Evolutionary conservation across 768 basidiomycete species (phyloP).

Genomic region (Punctularia strigosozonata): DNA sequence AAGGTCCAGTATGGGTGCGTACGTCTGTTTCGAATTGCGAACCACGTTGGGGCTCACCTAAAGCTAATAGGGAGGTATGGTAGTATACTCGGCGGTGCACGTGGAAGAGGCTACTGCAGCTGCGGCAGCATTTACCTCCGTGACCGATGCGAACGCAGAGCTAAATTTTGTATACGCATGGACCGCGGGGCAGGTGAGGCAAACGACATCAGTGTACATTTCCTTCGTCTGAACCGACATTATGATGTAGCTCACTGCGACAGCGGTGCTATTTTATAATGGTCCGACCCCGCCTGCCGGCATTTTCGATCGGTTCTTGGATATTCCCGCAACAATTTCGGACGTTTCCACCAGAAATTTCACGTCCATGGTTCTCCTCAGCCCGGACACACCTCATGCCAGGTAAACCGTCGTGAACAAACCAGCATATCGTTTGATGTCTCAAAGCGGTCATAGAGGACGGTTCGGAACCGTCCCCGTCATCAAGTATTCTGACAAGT

Average conservation of each 20-base stretch:
- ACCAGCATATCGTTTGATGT: too few relatives aligned
- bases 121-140: too few relatives aligned
- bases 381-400: conserved; percentile 23
- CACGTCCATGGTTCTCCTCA: conserved; percentile 24
- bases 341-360: conserved; percentile 8
- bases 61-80: conserved; percentile 3
- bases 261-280: conserved; percentile 13
- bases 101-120: too few relatives aligned
- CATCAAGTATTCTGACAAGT: conserved; percentile 18
- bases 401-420: too few relatives aligned
- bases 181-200: too few relatives aligned
- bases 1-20: neutral
- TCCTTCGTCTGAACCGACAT: too few relatives aligned
- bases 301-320: conserved; percentile 10
- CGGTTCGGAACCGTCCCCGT: conserved; percentile 32
- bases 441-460: too few relatives aligned
- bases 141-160: conserved; percentile 40
- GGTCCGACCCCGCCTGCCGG: conserved; percentile 9
- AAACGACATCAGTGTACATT: too few relatives aligned
- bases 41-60: neutral
- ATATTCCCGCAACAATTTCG: neutral
- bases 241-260: conserved; percentile 11
- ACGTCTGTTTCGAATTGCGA: neutral
- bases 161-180: too few relatives aligned
- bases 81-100: conserved; percentile 2